These are phyloP conservation scores for Lipomyces orientalis DNA, from an alignment of 805 yeast genomes.

Conservation along the genomic window DNA sequence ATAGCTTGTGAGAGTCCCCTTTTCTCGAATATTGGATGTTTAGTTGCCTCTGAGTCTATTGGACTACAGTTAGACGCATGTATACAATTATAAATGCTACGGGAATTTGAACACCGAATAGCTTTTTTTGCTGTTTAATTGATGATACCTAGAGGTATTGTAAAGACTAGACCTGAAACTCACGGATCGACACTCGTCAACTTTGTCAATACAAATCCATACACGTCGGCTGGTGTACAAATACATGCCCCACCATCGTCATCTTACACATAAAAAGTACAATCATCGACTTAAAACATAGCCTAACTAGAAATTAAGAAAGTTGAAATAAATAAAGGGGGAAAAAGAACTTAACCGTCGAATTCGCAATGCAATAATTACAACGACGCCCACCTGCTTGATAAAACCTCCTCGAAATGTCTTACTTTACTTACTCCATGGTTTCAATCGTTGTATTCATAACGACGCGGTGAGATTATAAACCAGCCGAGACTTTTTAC, in stretches of 20 bases:
- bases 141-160: neutral
- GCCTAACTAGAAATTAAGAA: neutral
- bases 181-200: neutral
- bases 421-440: neutral
- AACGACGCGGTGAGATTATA: neutral
- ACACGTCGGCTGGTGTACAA: neutral
- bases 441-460: neutral
- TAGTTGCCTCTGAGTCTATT: neutral
- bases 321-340: neutral
- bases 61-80: neutral
- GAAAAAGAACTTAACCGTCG: neutral
- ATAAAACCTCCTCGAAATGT: neutral
- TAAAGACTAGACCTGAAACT: neutral
- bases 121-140: neutral
- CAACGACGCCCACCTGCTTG: neutral
- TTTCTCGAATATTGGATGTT: neutral
- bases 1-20: neutral
- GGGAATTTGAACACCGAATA: neutral
- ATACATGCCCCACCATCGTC: slow-evolving; percentile 3
- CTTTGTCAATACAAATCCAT: neutral
- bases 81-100: neutral
- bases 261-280: slow-evolving; percentile 2
- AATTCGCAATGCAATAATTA: slow-evolving; percentile 2
- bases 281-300: neutral
- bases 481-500: neutral